phyloP scores from a whole-genome alignment of 441 rosid species.

The Codiaeum variegatum region DNA sequence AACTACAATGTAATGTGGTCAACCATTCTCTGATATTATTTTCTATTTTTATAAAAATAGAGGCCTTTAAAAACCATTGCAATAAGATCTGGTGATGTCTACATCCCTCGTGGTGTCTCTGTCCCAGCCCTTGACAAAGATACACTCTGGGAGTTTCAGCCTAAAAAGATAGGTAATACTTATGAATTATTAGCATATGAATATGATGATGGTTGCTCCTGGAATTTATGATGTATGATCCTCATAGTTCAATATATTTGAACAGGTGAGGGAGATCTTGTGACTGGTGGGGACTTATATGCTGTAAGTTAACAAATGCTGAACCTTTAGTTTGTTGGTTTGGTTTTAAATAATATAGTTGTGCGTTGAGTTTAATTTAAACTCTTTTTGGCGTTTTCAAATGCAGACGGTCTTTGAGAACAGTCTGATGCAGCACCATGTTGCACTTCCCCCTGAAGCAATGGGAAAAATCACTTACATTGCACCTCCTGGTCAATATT shows the following conservation, averaged over 20 bases:
- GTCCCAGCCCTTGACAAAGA: constrained; percentile 98
- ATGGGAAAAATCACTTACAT: constrained; percentile 92
- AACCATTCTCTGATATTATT: constrained; percentile 5
- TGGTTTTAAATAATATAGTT: background rate
- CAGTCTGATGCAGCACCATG: constrained; percentile 84
- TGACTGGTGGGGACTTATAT: constrained; percentile 97
- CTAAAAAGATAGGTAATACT: constrained; percentile 68
- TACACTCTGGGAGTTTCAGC: constrained; percentile 91
- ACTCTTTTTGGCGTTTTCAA: constrained; percentile 16
- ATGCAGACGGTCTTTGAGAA: constrained; percentile 93
- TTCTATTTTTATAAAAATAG: constrained; percentile 34
- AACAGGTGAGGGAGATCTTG: constrained; percentile 89
- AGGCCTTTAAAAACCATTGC: constrained; percentile 99
- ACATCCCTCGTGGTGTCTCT: constrained; percentile 97
- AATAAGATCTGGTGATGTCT: constrained; percentile 87
- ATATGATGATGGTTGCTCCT: constrained; percentile 11
- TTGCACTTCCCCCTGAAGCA: constrained; percentile 92
- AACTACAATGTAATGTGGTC: background rate
- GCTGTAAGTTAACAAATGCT: constrained; percentile 63
- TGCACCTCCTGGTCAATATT: constrained; percentile 98
- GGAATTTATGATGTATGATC: background rate
- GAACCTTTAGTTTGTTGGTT: constrained; percentile 12
- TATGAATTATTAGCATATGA: constrained; percentile 11
- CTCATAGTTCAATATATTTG: constrained; percentile 1
- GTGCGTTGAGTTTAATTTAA: constrained; percentile 9